Percentiles rank a stretch among this genome's conserved stretches.
phyloP scores from a whole-genome alignment of 805 yeast species.

The Wickerhamiella sorbophila region DNA sequence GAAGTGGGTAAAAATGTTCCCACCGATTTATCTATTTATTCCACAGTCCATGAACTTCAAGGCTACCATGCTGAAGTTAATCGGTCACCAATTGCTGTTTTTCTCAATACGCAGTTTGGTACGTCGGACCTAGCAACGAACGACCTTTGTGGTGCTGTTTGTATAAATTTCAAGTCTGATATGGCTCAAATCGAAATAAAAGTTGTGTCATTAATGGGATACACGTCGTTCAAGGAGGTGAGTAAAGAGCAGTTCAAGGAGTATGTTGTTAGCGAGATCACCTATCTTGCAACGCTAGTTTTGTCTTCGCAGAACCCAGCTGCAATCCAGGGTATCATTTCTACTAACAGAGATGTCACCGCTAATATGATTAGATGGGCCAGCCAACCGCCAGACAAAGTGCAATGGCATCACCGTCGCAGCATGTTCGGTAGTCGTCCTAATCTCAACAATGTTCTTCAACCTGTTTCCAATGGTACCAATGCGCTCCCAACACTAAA shows the following conservation, averaged over 20 bases:
- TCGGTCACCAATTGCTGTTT: constrained; percentile 48
- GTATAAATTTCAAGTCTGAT: constrained; percentile 29
- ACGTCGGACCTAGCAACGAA: constrained; percentile 25
- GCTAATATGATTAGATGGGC: constrained; percentile 20
- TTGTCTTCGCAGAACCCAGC: constrained; percentile 26
- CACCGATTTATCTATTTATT: constrained; percentile 9
- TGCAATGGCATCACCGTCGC: constrained; percentile 3
- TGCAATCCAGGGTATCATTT: constrained; percentile 20
- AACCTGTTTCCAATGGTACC: constrained; percentile 1
- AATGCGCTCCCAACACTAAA: constrained; percentile 1
- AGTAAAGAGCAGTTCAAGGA: constrained; percentile 25
- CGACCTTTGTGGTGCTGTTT: constrained; percentile 34
- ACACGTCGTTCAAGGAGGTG: constrained; percentile 19
- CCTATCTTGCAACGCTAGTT: constrained; percentile 25
- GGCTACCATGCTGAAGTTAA: constrained; percentile 24
- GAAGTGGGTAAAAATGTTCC: background rate
- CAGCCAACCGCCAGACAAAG: constrained; percentile 7
- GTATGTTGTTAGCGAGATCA: constrained; percentile 28
- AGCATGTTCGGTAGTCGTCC: background rate
- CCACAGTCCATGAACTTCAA: constrained; percentile 27
- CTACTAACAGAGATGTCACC: constrained; percentile 20
- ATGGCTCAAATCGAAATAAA: constrained; percentile 14
- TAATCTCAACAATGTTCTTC: background rate
- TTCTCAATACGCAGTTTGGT: constrained; percentile 43
- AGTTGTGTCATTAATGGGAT: constrained; percentile 16